phyloP scores from a whole-genome alignment of 306 rosid genomes.

The Neltuma alba region DNA sequence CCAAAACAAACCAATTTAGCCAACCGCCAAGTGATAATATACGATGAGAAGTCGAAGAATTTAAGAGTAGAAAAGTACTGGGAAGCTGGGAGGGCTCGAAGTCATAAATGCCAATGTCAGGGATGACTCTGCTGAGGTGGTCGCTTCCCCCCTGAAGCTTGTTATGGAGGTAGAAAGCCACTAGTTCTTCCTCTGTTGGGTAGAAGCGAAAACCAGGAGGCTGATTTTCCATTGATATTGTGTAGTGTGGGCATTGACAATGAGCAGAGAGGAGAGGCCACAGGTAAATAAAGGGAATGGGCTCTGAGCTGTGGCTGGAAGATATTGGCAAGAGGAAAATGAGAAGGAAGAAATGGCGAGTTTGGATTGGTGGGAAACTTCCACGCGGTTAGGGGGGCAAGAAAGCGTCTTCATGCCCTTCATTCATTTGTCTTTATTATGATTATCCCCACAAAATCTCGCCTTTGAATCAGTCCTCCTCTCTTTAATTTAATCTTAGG shows the following conservation, averaged over 20 bases:
- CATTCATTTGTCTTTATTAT: not conserved
- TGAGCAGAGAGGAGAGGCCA: not conserved
- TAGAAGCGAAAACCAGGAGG: conserved; percentile 73
- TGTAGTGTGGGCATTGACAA: not conserved
- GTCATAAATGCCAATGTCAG: conserved; percentile 51
- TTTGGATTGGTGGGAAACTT: conserved; percentile 30
- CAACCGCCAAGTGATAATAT: not conserved
- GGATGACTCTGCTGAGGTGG: conserved; percentile 49
- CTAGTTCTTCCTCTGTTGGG: conserved; percentile 77
- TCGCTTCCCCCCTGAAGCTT: conserved; percentile 47
- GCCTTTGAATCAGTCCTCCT: not conserved
- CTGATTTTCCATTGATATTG: conserved; percentile 31
- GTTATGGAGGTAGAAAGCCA: conserved; percentile 60
- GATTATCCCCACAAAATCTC: not conserved
- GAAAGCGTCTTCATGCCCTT: not conserved
- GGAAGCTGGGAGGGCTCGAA: conserved; percentile 76
- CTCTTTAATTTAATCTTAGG: not conserved
- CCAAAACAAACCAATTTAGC: not conserved
- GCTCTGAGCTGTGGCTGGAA: too few species aligned
- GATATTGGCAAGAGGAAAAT: not conserved
- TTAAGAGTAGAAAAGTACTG: conserved; percentile 26
- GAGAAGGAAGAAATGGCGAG: not conserved
- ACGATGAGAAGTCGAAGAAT: not conserved
- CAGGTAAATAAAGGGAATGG: not conserved
- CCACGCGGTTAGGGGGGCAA: conserved; percentile 61